These are phyloP conservation scores for Coleophoma crateriformis DNA, from an alignment of 2,329 filamentous ascomycete genomes.

Conservation along the genomic window DNA sequence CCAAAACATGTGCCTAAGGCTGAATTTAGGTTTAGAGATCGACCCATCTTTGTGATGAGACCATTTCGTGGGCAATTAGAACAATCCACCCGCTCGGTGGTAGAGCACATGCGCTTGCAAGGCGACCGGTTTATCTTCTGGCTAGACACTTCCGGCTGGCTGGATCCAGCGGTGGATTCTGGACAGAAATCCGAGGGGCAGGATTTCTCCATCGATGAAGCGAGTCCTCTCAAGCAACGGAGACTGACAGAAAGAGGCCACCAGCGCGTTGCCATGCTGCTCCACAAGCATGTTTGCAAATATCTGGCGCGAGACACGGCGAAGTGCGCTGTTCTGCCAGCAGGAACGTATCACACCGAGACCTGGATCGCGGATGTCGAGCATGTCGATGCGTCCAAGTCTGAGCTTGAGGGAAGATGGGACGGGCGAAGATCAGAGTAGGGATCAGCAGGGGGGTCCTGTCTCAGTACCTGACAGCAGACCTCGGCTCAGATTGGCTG, in stretches of 20 bases:
- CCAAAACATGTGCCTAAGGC: conserved; percentile 5
- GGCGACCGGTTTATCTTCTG: conserved; percentile 30
- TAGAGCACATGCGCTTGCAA: conserved; percentile 25
- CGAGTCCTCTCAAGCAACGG: conserved; percentile 19
- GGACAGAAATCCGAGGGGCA: conserved; percentile 14
- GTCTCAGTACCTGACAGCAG: too few relatives aligned
- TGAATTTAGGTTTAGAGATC: conserved; percentile 16
- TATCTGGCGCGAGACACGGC: conserved; percentile 26
- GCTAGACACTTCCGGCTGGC: conserved; percentile 34
- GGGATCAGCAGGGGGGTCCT: too few relatives aligned
- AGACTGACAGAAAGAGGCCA: conserved; percentile 27
- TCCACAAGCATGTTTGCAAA: conserved; percentile 30
- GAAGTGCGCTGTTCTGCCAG: conserved; percentile 27
- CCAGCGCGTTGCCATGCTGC: conserved; percentile 28
- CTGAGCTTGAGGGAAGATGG: too few relatives aligned
- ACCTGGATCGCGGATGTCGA: conserved; percentile 10
- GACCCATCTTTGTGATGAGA: conserved; percentile 32
- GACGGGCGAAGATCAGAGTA: too few relatives aligned
- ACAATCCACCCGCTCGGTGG: conserved; percentile 26
- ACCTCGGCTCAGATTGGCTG: too few relatives aligned
- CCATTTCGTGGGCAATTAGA: conserved; percentile 28
- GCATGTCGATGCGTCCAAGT: conserved; percentile 11
- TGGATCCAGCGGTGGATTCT: conserved; percentile 21
- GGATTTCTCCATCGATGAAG: conserved; percentile 26
- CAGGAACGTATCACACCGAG: conserved; percentile 18